Evolutionary conservation across 2,329 filamentous ascomycete genomes (phyloP).

Genomic region (Arthrobotrys megalospora): DNA sequence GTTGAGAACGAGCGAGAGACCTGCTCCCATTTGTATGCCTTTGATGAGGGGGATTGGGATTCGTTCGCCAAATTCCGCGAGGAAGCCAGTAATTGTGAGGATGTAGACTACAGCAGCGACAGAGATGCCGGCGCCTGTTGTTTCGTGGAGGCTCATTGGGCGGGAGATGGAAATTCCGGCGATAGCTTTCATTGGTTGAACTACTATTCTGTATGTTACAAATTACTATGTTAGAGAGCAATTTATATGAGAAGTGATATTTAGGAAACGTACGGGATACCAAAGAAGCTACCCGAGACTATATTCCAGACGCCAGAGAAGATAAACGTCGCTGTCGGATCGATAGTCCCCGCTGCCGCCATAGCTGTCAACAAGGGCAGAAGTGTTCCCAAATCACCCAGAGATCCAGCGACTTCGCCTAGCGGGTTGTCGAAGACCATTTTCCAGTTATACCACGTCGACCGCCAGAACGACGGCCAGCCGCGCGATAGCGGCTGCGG

Average conservation of each 20-base stretch:
- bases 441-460: slow-evolving; percentile 62
- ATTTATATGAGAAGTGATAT: background rate
- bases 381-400: slow-evolving; percentile 67
- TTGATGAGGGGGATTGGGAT: slow-evolving; percentile 91
- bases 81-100: slow-evolving; percentile 83
- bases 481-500: slow-evolving; percentile 59
- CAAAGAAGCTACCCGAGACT: slow-evolving; percentile 83
- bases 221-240: slow-evolving; percentile 20
- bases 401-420: slow-evolving; percentile 87
- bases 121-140: slow-evolving; percentile 85
- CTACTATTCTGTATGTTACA: slow-evolving; percentile 48
- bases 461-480: slow-evolving; percentile 55
- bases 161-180: slow-evolving; percentile 87
- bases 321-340: slow-evolving; percentile 85
- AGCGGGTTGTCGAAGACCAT: slow-evolving; percentile 74
- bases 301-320: slow-evolving; percentile 92
- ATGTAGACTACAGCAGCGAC: slow-evolving; percentile 81
- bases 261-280: slow-evolving; percentile 76
- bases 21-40: slow-evolving; percentile 93
- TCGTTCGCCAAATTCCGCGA: slow-evolving; percentile 79
- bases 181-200: slow-evolving; percentile 81
- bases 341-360: slow-evolving; percentile 82
- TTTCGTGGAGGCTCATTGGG: slow-evolving; percentile 77
- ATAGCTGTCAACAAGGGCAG: slow-evolving; percentile 72
- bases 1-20: slow-evolving; percentile 84